phyloP scores from a whole-genome alignment of 83 land plant genomes.

The Picea mariana region DNA sequence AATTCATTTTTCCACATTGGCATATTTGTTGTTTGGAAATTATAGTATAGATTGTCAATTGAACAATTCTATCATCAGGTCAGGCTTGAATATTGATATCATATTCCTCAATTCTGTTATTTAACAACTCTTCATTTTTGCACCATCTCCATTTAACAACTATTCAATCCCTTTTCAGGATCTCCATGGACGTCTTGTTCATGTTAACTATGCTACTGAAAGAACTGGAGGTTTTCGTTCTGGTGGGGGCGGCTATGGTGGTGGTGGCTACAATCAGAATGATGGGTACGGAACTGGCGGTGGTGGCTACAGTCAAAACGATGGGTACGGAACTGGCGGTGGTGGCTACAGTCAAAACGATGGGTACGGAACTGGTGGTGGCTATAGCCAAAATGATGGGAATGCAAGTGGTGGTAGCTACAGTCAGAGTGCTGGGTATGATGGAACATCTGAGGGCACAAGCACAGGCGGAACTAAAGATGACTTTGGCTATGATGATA shows the following conservation, averaged over 20 bases:
- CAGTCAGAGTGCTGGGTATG: slow-evolving; percentile 1
- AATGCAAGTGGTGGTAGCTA: slow-evolving; percentile 3
- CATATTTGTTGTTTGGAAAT: not conserved
- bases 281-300: not conserved
- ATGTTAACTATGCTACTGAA: slow-evolving; percentile 58
- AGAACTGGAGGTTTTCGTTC: slow-evolving; percentile 27
- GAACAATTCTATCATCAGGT: not conserved
- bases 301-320: slow-evolving; percentile 9
- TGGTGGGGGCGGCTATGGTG: slow-evolving; percentile 20
- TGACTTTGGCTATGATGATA: slow-evolving; percentile 12
- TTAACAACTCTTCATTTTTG: not conserved
- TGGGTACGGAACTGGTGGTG: slow-evolving; percentile 5
- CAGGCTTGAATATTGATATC: slow-evolving; percentile 7
- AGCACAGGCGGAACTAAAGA: not conserved
- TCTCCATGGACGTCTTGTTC: slow-evolving; percentile 52
- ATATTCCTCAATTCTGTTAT: not conserved
- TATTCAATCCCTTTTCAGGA: slow-evolving; percentile 28
- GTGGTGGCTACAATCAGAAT: not conserved
- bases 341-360: not conserved
- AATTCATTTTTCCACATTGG: no score
- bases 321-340: not conserved
- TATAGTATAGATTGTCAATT: not conserved
- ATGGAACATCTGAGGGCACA: no score
- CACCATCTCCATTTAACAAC: not conserved
- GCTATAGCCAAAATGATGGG: slow-evolving; percentile 6